A percentile compares a stretch with the other conserved stretches of the same genome.
phyloP scores from a whole-genome alignment of 768 basidiomycete species.

The Mycena kentingensis region DNA sequence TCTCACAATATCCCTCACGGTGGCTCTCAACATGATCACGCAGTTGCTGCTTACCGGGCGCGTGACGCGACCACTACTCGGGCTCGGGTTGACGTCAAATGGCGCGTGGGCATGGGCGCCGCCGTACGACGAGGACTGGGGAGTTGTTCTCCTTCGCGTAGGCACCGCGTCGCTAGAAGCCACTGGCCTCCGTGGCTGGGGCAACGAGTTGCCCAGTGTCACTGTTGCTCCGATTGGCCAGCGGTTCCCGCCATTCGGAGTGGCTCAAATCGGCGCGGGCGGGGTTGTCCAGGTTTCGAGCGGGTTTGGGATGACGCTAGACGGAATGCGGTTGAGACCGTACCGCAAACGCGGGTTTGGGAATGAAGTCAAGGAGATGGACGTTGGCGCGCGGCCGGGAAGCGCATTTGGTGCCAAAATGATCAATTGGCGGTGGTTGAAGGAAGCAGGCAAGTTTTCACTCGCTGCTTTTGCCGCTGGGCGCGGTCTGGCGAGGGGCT shows the following conservation, averaged over 20 bases:
- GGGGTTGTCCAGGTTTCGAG: conserved; percentile 37
- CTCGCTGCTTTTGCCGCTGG: conserved; percentile 15
- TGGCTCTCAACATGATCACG: conserved; percentile 61
- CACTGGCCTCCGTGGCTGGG: conserved; percentile 68
- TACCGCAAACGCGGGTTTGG: conserved; percentile 45
- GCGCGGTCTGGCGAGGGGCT: conserved; percentile 1
- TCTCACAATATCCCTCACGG: conserved; percentile 56
- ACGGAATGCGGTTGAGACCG: conserved; percentile 21
- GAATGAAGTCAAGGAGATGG: conserved; percentile 53
- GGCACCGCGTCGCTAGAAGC: conserved; percentile 78
- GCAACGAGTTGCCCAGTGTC: conserved; percentile 71
- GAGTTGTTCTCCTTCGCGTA: conserved; percentile 66
- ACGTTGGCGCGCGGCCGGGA: conserved; percentile 41
- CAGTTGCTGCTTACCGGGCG: conserved; percentile 66
- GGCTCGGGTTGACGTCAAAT: conserved; percentile 39
- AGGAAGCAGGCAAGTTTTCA: conserved; percentile 30
- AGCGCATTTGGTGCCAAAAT: conserved; percentile 40
- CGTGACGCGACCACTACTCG: conserved; percentile 62
- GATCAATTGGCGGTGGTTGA: conserved; percentile 32
- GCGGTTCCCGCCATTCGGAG: conserved; percentile 30
- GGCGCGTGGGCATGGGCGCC: conserved; percentile 32
- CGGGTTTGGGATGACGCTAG: conserved; percentile 7
- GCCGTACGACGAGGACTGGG: conserved; percentile 30
- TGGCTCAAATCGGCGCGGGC: conserved; percentile 41
- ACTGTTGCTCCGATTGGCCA: conserved; percentile 18